Evolutionary conservation across 2,329 filamentous ascomycete genomes (phyloP).

Genomic region (Arthrobotrys pseudoclavata): DNA sequence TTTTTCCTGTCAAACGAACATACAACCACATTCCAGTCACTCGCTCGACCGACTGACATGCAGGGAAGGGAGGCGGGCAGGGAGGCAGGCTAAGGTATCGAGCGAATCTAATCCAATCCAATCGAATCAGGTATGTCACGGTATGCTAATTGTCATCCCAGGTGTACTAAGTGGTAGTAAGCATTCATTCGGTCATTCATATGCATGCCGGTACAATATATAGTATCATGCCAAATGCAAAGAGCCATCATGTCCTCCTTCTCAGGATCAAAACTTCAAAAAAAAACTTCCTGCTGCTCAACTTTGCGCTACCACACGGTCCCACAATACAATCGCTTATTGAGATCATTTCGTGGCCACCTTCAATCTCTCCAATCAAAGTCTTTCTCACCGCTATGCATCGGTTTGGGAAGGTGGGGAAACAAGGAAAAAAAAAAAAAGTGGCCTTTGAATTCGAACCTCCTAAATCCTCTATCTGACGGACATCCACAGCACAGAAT

Average conservation of each 20-base stretch:
- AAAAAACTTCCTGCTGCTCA: background rate
- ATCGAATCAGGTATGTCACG: constrained; percentile 25
- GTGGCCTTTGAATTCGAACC: constrained; percentile 6
- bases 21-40: constrained; percentile 15
- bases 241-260: constrained; percentile 3
- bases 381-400: constrained; percentile 33
- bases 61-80: background rate
- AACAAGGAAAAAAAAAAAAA: constrained; percentile 9
- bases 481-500: constrained; percentile 23
- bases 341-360: constrained; percentile 34
- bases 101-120: constrained; percentile 11
- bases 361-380: constrained; percentile 36
- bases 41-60: constrained; percentile 20
- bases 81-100: constrained; percentile 11
- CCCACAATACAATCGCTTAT: background rate
- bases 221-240: constrained; percentile 9
- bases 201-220: background rate
- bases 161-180: background rate
- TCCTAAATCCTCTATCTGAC: constrained; percentile 16
- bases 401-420: constrained; percentile 56
- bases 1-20: constrained; percentile 40
- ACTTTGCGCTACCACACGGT: constrained; percentile 16
- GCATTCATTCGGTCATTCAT: background rate
- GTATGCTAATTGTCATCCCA: constrained; percentile 28
- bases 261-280: background rate